These are phyloP conservation scores for Plectosphaerella cucumerina DNA, from an alignment of 2,329 filamentous ascomycete genomes.

Conservation along the genomic window DNA sequence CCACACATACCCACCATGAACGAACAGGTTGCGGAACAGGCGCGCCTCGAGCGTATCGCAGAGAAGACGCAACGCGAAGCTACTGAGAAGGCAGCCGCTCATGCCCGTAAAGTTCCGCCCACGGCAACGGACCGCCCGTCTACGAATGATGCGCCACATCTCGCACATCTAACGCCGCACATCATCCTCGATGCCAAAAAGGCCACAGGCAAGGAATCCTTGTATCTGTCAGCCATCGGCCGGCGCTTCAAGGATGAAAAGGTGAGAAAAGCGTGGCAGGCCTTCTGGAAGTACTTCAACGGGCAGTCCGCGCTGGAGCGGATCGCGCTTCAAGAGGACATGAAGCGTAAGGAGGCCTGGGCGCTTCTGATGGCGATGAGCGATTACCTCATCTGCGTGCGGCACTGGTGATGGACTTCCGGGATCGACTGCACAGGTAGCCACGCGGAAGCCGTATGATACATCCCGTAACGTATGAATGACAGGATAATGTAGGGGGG, in stretches of 20 bases:
- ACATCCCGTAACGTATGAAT: too few species aligned
- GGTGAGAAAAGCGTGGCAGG: constrained; percentile 64
- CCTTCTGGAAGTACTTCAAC: constrained; percentile 82
- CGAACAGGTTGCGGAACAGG: constrained; percentile 55
- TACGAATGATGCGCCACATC: constrained; percentile 51
- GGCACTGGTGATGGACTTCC: constrained; percentile 58
- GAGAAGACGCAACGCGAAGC: constrained; percentile 48
- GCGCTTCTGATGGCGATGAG: constrained; percentile 60
- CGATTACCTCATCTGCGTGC: constrained; percentile 62
- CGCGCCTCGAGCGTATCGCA: constrained; percentile 56
- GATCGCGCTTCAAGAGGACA: constrained; percentile 76
- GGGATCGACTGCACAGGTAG: background rate
- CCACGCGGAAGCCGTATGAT: too few species aligned
- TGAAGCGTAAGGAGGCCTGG: constrained; percentile 82
- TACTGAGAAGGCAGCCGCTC: constrained; percentile 51
- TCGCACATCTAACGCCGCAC: constrained; percentile 55
- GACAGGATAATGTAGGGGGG: background rate
- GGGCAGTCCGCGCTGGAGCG: constrained; percentile 81
- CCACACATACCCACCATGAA: constrained; percentile 34
- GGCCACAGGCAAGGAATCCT: constrained; percentile 71
- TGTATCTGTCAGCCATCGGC: constrained; percentile 62
- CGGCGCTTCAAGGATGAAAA: constrained; percentile 51
- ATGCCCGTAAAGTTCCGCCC: constrained; percentile 47
- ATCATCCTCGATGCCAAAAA: constrained; percentile 76
- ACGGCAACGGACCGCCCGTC: constrained; percentile 50